Evolutionary conservation across 768 basidiomycete species (phyloP), one percentile per base, ranked within the genome.

Genomic region (Cystofilobasidium ferigula): DNA sequence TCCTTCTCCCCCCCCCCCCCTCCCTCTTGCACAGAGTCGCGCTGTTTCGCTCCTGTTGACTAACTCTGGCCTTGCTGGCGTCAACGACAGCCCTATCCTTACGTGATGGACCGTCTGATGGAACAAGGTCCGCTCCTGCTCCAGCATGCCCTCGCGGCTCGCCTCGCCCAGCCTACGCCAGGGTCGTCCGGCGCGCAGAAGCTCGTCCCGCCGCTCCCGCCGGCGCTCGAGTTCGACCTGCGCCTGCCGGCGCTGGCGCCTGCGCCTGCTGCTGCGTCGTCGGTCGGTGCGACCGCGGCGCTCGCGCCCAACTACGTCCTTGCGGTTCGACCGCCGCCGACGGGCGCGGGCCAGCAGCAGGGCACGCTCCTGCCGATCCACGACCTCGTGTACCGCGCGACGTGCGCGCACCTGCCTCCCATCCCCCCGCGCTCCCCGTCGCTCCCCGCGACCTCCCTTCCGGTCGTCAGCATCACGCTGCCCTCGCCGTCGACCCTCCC

Each of bases 321-420:
- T 45, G 67, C 67, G 36, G 48, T 68, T 45, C 62, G 61, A 18
- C 48, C 67, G 9, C 57, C 61, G 12, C 48, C 61, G 20, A 20
- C 36, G 18, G 6, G 9, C 18, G 35, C 3, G n/a, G 35, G 6
- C 42, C 57, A 47, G n/a, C 45, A 45, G 40, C 60, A 35, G 24
- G 67, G 67, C 18, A n/a, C 62, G 12, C 57, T 68, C 14, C 57
- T 68, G 18, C 67, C 67, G 16, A 59, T 68, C 26, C 67, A 68
- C 57, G 56, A 47, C 45, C 30, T 68, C 57, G 24, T 68, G 61
- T 68, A 68, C 48, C 67, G 57, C 5, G 40, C 67, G 8, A 38
- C 32, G 10, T 68, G 67, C 57, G 67, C 67, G 34, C 62, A 68
- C 57, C 57, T 68, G 7, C 67, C 67, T 30, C 54, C 42, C 16